Evolutionary conservation across 2,329 filamentous ascomycete species (phyloP), one percentile per base, ranked within the genome.

Genomic region (Pseudophaeomoniella oleicola): DNA sequence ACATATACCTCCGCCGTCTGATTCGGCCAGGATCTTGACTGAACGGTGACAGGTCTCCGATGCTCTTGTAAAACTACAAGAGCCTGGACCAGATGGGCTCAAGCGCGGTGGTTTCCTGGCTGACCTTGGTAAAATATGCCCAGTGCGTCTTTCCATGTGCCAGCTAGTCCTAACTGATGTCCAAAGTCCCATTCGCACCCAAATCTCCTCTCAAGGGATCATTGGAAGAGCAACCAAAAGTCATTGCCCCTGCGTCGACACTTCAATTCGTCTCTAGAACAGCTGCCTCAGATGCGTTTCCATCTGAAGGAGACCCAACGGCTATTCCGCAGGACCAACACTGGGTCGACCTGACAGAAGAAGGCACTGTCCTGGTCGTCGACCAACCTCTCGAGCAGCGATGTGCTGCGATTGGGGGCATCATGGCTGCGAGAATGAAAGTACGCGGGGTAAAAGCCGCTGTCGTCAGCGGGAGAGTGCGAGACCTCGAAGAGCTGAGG

Each of bases 391-490:
- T 61, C 0, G 66, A 63, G 1, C 78, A 84, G 51, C 67, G 66
- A 36, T 83, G 81, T 55, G 81, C 81, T 4, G 68, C 82, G 5
- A 67, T 82, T 4, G 81, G 81, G n/a, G 81, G 81, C 13, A 82
- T 86, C 44, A 81, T 85, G 70, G 81, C 78, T 4, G 61, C 71
- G 18, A 65, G 81, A 14, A 80, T 85, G 69, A 73, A 75, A 47
- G 53, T 67, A 11, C 63, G 77, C 9, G 70, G 71, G 11, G 71
- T 71, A 13, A 62, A 64, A 44, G 78, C 67, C 2, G 67, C 79
- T 9, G 58, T 85, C n/a, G 75, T 83, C 5, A 68, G 74, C 45
- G 81, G 81, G 1, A 62, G 80, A 29, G 71, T 79, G 4, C 65
- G 81, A 42, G 81, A 86, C 58, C 48, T 84, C 13, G 59, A 57